Base-by-base conservation (phyloP, 306 rosid species). In the Hylodesmum podocarpum region DNA sequence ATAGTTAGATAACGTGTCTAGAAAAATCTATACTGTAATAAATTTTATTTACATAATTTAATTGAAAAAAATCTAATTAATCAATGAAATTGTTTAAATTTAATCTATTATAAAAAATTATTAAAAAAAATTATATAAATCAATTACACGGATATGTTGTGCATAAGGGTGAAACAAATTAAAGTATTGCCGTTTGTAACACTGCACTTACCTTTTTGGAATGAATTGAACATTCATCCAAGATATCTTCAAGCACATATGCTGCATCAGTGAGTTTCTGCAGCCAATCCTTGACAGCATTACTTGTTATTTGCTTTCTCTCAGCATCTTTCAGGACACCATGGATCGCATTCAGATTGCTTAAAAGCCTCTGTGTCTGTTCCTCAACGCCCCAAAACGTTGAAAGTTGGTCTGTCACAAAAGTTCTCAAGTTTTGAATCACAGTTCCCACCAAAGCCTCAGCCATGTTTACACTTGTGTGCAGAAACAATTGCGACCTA, bases 241-340 rank as follows among this genome's bases (percentile, higher is more conserved):
- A 27, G 12, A 82, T 33, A 9, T 82, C 82, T 0, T 77, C 76
- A 0, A 75, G 12, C 6, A 75, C 79, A 4, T 76, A 3, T 6
- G 53, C 27, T 0, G 40, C 86, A 37, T 78, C 83, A 5, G 57
- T 46, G 3, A 83, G 77, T 43, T 21, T 66, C 34, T 47, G 37
- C 19, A 83, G 22, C 83, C 86, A 83, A 15, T 12, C 15, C 50
- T 59, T 66, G 0, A 66, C 47, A 1, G 73, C 22, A 8, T 6
- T 15, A 3, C 22, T 29, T 4, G 22, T 28, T 5, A 27, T 27
- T 10, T 59, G 63, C 54, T 37, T 22, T 25, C 72, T 46, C 40
- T 76, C 85, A 4, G 78, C 85, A 37, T 74, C 79, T 31, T 19
- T 9, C 5, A 74, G 70, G 10, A 49, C 65, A 13, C 65, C 80